These are phyloP conservation scores for Sporisorium exsertum DNA, from an alignment of 1,284 basidiomycete genomes.

Conservation along the genomic window DNA sequence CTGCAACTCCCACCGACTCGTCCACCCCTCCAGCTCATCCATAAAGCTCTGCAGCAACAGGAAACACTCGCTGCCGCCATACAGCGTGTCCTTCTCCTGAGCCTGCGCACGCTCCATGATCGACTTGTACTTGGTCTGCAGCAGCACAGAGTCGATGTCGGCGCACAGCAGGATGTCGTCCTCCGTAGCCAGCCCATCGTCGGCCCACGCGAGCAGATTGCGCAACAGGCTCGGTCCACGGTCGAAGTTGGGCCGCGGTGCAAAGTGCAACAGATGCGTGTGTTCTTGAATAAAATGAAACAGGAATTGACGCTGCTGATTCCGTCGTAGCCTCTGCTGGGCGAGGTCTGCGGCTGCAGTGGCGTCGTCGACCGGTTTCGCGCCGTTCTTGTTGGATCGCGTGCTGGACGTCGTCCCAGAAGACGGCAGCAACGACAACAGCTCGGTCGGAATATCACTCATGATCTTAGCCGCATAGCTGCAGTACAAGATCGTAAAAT, in stretches of 20 bases:
- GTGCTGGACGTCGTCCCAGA: conserved; percentile 1
- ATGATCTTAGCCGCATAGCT: conserved; percentile 55
- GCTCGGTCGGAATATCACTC: conserved; percentile 46
- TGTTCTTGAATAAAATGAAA: conserved; percentile 55
- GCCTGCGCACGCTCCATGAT: conserved; percentile 49
- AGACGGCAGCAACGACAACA: conserved; percentile 36
- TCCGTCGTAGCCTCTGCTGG: conserved; percentile 26
- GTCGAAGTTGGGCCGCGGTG: conserved; percentile 48
- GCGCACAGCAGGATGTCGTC: conserved; percentile 49
- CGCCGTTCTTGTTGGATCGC: conserved; percentile 20
- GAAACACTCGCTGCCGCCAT: conserved; percentile 48
- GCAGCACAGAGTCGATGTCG: conserved; percentile 47
- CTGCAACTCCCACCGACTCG: conserved; percentile 43
- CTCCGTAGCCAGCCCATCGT: conserved; percentile 30
- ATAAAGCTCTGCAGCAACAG: conserved; percentile 44
- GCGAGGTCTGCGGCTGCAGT: background rate
- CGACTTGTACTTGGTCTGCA: conserved; percentile 53
- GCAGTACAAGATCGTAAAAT: conserved; percentile 49
- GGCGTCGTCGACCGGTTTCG: conserved; percentile 6
- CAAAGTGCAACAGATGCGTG: conserved; percentile 49
- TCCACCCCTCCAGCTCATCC: conserved; percentile 49
- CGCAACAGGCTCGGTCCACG: conserved; percentile 43
- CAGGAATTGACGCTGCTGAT: conserved; percentile 46
- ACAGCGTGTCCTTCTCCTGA: conserved; percentile 43
- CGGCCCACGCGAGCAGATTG: conserved; percentile 43